Conservation (phyloP, 2,329 filamentous ascomycete species). For the Botrytis aclada region DNA sequence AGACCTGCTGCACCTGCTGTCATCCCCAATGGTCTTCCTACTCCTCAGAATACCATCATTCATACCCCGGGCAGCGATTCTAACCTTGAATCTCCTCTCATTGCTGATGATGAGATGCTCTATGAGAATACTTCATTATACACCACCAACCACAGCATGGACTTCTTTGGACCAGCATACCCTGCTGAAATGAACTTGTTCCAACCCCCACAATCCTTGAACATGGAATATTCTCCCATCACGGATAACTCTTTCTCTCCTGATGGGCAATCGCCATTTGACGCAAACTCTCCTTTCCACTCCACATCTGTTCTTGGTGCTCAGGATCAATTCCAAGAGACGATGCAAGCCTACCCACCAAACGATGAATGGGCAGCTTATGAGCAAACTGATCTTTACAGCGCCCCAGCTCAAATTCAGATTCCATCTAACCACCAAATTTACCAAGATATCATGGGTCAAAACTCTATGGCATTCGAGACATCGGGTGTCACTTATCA, state of each 20-base stretch:
- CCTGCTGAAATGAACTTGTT: conserved; percentile 32
- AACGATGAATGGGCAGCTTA: conserved; percentile 54
- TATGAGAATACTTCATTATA: conserved; percentile 28
- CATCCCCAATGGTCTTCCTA: conserved; percentile 46
- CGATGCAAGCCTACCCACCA: conserved; percentile 52
- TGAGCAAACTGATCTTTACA: conserved; percentile 59
- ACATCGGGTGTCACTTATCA: conserved; percentile 35
- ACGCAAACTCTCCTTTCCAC: conserved; percentile 40
- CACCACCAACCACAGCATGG: conserved; percentile 19
- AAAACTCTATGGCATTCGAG: conserved; percentile 30
- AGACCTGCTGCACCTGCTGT: conserved; percentile 42
- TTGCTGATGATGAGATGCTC: conserved; percentile 29
- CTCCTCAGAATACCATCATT: conserved; percentile 54
- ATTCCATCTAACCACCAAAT: conserved; percentile 44
- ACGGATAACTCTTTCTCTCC: conserved; percentile 32
- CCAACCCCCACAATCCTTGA: conserved; percentile 25
- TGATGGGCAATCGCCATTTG: conserved; percentile 35
- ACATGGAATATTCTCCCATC: conserved; percentile 34
- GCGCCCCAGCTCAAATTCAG: conserved; percentile 54
- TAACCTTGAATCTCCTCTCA: conserved; percentile 32
- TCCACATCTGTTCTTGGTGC: conserved; percentile 37
- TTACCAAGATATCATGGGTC: conserved; percentile 38
- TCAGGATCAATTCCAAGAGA: conserved; percentile 51
- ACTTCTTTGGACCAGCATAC: conserved; percentile 13
- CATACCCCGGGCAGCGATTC: conserved; percentile 57